Base-by-base conservation (phyloP, 2,329 filamentous ascomycete genomes). In the Aureobasidium sp. region DNA sequence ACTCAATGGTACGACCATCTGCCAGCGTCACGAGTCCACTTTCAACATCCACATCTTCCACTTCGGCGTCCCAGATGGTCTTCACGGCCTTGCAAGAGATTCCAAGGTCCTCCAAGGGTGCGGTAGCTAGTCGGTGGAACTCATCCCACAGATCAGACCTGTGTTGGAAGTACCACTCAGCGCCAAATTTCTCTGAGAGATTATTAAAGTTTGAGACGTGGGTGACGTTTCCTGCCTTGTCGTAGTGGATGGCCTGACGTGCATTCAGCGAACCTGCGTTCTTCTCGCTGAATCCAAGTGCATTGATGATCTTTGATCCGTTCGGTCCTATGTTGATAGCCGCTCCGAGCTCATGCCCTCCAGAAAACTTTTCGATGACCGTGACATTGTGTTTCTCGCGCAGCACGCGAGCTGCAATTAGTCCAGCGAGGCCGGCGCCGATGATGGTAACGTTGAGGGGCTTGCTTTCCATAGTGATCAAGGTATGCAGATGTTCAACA, bases 251-350 rank as follows among this genome's bases (percentile, higher is more conserved):
- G 9, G 24, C 45, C 9, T 15, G 5, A n/a, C 24, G 17, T 29
- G 47, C 47, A 15, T 4, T 11, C 17, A 50, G 11, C 11, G 47
- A 50, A 2, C 47, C 29, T 4, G 47, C n/a, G 6, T 35, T 33
- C 11, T 50, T 29, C 5, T 29, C 15, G 2, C 6, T 50, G 29
- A 50, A 50, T 15, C 47, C 47, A 6, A 50, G 15, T 2, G 56
- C 31, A 5, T 52, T 54, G 7, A 15, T 14, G 19, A 52, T 53
- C n/a, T 49, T 39, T 1, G 35, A 17, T 3, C 33, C 61, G 7
- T 45, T 62, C 7, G 61, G 61, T 6, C 61, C 61, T 9, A 62
- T 29, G 11, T 56, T 56, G 24, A 59, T 22, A n/a, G 61, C 61
- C 22, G 54, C 56, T 29, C 61, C 56, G 17, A 40, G 37, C 12